Conservation (phyloP, 2,329 filamentous ascomycete species). For the Aspergillus aculeatinus region DNA sequence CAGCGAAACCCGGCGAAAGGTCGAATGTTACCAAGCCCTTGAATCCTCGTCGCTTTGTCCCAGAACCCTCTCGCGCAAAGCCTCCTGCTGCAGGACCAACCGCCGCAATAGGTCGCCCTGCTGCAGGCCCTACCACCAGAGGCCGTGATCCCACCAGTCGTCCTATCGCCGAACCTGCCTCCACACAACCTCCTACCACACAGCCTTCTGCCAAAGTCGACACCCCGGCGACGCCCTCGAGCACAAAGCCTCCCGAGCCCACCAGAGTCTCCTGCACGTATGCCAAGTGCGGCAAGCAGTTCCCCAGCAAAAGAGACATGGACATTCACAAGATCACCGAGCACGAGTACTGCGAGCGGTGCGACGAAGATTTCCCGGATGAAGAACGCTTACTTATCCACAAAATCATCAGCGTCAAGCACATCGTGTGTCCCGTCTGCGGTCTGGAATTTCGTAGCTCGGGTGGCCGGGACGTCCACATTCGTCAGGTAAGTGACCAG, state of each 20-base stretch:
- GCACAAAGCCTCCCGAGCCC: not conserved
- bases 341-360: conserved; percentile 44
- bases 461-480: conserved; percentile 53
- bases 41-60: no score
- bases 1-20: not conserved
- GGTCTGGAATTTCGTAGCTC: conserved; percentile 56
- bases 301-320: conserved; percentile 49
- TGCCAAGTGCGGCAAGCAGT: conserved; percentile 46
- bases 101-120: no score
- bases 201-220: not conserved
- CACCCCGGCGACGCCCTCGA: conserved; percentile 4
- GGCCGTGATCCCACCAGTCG: not conserved
- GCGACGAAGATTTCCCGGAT: conserved; percentile 48
- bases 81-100: no score
- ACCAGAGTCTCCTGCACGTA: conserved; percentile 47
- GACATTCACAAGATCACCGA: conserved; percentile 51
- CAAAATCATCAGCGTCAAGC: conserved; percentile 47
- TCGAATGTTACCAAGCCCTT: no score
- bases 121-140: not conserved
- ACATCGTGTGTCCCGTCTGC: conserved; percentile 58
- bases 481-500: conserved; percentile 46
- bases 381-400: conserved; percentile 50
- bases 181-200: not conserved
- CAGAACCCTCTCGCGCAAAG: no score
- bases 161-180: not conserved